Conservation (phyloP, 129 eudicot genomes). For the Lactuca sativa region DNA sequence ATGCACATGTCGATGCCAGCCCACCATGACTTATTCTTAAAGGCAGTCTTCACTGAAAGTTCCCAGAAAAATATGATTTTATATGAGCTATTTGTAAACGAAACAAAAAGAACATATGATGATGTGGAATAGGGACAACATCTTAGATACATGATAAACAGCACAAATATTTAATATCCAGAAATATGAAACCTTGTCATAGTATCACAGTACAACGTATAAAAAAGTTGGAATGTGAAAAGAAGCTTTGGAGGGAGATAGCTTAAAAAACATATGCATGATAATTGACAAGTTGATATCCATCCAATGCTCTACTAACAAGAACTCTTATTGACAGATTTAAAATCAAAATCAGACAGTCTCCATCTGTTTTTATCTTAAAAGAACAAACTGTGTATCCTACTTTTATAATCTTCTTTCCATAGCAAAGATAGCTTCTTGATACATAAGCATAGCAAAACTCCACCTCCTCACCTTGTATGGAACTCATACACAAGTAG, state of each 20-base stretch:
- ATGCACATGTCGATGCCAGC: conserved; percentile 75
- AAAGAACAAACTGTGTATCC: neutral
- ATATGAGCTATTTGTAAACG: conserved; percentile 8
- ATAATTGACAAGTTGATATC: too few species aligned
- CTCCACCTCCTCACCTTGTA: neutral
- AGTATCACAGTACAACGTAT: too few species aligned
- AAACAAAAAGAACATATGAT: neutral
- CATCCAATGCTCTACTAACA: too few species aligned
- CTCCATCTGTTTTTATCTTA: neutral
- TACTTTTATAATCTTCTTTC: neutral
- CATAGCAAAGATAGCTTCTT: neutral
- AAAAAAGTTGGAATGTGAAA: too few species aligned
- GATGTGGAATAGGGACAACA: neutral
- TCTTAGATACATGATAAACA: neutral
- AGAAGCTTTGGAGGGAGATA: too few species aligned
- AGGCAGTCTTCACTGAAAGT: conserved; percentile 19
- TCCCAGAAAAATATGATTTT: conserved; percentile 14
- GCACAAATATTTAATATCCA: neutral
- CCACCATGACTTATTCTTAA: conserved; percentile 55
- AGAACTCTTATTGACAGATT: too few species aligned
- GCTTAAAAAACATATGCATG: too few species aligned
- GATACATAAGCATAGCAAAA: neutral
- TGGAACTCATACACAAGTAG: neutral
- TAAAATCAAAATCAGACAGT: too few species aligned
- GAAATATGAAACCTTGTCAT: too few species aligned